Evolutionary conservation across 2,329 filamentous ascomycete species (phyloP), one percentile per base, ranked within the genome.

Genomic region (Bipolaris bicolor): DNA sequence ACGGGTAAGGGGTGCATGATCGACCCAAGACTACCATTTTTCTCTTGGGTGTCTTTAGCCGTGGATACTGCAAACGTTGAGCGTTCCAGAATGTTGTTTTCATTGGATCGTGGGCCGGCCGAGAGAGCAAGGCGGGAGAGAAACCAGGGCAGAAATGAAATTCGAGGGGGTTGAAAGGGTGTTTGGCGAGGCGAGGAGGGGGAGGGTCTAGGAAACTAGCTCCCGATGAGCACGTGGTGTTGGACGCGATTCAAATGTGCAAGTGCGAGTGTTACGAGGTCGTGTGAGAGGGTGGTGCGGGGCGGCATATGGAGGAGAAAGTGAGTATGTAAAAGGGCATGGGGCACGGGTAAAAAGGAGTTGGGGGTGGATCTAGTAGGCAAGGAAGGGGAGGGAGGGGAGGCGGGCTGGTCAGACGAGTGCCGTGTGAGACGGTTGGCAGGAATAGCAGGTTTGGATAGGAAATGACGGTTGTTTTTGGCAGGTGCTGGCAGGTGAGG

Each of bases 41-140:
- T 9, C 15, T 41, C 22, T 20, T 10, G 11, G 4, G 1, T n/a
- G 5, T 43, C 15, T 20, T 24, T 20, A 43, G 20, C 40, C 20
- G 40, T 43, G 10, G 29, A 11, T 5, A 24, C 3, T 43, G 13
- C 40, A 43, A 43, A 22, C 44, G 29, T 47, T 47, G 29, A 11
- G 44, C 18, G 44, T 47, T 47, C n/a, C 44, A 47, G 29, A 47
- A 9, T 34, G n/a, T 22, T 24, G 29, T 47, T 34, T 47, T 47
- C 29, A 47, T 34, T 34, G 44, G 18, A 29, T 31, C 16, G 16
- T 16, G 24, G 10, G 44, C 29, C 29, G 29, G 29, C 10, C 29
- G 16, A 18, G n/a, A 7, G 29, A 26, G 26, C n/a, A 31, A 31
- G 29, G 29, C 29, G 29, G 29, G 29, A 31, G 4, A 4, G 29